Conservation (phyloP, 768 basidiomycete genomes). For the Rhizopogon salebrosus region DNA sequence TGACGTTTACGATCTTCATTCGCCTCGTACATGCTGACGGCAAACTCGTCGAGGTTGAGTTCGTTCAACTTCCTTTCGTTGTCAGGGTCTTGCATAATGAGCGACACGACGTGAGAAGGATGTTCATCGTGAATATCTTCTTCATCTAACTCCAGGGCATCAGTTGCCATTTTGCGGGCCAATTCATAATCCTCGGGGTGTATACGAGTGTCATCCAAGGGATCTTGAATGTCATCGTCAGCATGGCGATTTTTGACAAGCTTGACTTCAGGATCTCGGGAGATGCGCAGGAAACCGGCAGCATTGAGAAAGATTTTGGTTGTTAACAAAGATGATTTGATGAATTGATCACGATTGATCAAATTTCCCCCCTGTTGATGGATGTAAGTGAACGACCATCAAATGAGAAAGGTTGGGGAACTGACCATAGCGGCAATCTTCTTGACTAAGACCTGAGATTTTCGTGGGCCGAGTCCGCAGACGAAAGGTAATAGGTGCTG, state of each 20-base stretch:
- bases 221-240: constrained; percentile 74
- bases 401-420: constrained; percentile 8
- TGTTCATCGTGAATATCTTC: constrained; percentile 93
- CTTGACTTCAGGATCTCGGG: constrained; percentile 63
- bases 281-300: constrained; percentile 85
- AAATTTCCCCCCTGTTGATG: constrained; percentile 73
- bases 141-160: constrained; percentile 95
- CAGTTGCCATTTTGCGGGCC: constrained; percentile 97
- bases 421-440: constrained; percentile 74
- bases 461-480: constrained; percentile 91
- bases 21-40: constrained; percentile 81
- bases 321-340: constrained; percentile 73
- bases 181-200: constrained; percentile 98
- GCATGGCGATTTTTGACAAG: constrained; percentile 52
- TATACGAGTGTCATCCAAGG: constrained; percentile 91
- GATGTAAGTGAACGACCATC: not conserved
- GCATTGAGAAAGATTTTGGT: constrained; percentile 91
- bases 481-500: constrained; percentile 85
- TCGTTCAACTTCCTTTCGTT: constrained; percentile 79
- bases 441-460: constrained; percentile 79
- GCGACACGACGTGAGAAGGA: constrained; percentile 82
- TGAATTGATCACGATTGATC: constrained; percentile 83
- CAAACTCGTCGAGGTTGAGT: constrained; percentile 94
- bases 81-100: constrained; percentile 81
- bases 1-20: constrained; percentile 85